Evolutionary conservation across 1,284 basidiomycete species (phyloP), one percentile per base, ranked within the genome.

Genomic region (Leccinum insigne): DNA sequence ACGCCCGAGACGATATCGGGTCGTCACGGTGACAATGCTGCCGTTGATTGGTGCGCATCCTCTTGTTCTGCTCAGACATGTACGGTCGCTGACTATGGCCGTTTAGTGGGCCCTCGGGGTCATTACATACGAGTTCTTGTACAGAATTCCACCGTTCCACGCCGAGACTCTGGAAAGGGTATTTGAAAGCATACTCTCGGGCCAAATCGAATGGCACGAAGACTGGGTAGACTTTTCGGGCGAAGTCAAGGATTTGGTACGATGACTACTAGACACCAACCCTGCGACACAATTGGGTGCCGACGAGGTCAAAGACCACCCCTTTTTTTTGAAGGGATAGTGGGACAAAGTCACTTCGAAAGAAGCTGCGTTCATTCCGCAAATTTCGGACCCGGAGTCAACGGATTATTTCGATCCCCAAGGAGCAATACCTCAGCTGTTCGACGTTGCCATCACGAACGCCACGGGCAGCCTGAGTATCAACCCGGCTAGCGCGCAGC

Each of bases 391-490:
- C 77, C 95, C 96, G 1, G 97, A 99, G 79, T 98, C 95, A 26
- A 99, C 98, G 13, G 98, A 99, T 77, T 99, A 99, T 81, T 99
- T 99, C 73, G 98, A 99, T 79, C 87, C 95, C 66, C 91, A 98
- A 35, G 98, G 98, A 21, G 94, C 94, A n/a, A 87, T 94, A 58
- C 87, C 92, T 47, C 93, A 96, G 76, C 80, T 95, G 47, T 96
- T 97, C 23, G 93, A 94, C 62, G 80, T 87, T 42, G 80, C 84
- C 29, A 77, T 87, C 58, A 80, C 87, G 42, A 81, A 80, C 64
- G 68, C 81, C 60, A 54, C 21, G 21, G 85, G 89, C 69, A 85
- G 86, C 68, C 81, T 84, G 18, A 71, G 81, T 7, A 73, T 75
- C 42, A 78, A 76, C 64, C 74, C 76, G 10, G 79, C 83, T 52